Evolutionary conservation across 2,329 filamentous ascomycete genomes (phyloP).

Genomic region (Teratosphaeria destructans): DNA sequence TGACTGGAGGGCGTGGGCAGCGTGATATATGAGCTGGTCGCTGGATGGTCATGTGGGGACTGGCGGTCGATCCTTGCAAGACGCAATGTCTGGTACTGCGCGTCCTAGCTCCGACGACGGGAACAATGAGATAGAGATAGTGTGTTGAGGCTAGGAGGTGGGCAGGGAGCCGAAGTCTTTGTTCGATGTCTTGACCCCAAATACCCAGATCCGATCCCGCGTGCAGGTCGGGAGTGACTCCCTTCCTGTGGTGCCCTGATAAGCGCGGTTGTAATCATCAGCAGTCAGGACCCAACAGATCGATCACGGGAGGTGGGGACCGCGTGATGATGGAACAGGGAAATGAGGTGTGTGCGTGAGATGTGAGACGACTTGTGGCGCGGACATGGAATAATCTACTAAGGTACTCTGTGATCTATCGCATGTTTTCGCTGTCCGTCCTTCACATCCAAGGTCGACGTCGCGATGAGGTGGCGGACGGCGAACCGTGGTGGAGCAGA

Average conservation of each 20-base stretch:
- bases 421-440: no score
- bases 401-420: no score
- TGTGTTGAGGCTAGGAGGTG: neutral
- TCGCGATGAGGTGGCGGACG: neutral
- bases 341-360: neutral
- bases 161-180: neutral
- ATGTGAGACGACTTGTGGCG: neutral
- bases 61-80: neutral
- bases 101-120: neutral
- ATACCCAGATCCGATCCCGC: neutral
- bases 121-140: neutral
- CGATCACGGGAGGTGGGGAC: neutral
- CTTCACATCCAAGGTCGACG: neutral
- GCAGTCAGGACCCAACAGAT: neutral
- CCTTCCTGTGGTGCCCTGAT: neutral
- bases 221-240: neutral
- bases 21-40: neutral
- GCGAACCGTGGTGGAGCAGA: neutral
- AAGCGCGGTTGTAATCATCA: neutral
- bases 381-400: neutral
- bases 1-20: neutral
- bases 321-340: neutral
- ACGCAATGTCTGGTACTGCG: neutral
- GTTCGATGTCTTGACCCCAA: neutral
- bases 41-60: neutral